Conservation (phyloP, 495 filamentous ascomycete genomes). For the Trichoderma virens region DNA sequence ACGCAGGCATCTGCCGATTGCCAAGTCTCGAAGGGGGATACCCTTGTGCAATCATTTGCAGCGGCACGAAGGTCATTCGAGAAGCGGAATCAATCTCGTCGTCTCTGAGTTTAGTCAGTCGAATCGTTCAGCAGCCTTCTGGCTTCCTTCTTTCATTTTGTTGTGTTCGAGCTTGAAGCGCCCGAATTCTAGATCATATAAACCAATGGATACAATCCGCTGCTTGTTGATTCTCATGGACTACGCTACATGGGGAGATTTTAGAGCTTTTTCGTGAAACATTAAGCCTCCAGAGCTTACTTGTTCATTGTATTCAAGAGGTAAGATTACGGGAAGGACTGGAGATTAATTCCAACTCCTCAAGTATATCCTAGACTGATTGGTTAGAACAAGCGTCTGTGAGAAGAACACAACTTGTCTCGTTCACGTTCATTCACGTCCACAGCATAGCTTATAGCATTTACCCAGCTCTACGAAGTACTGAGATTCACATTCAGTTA, state of each 20-base stretch:
- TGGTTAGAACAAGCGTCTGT: conserved; percentile 42
- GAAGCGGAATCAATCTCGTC: neutral
- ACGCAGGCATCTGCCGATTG: neutral
- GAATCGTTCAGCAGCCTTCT: neutral
- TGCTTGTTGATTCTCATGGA: conserved; percentile 6
- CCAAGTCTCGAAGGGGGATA: neutral
- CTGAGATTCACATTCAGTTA: conserved; percentile 42
- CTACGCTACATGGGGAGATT: conserved; percentile 13
- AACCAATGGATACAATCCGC: neutral
- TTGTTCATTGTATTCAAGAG: neutral
- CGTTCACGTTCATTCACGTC: conserved; percentile 46
- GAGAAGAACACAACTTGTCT: conserved; percentile 41
- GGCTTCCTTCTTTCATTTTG: neutral
- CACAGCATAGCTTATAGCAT: conserved; percentile 49
- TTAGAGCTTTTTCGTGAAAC: conserved; percentile 2
- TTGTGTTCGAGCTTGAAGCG: neutral
- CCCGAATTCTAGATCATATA: neutral
- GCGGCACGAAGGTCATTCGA: neutral
- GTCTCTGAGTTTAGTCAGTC: neutral
- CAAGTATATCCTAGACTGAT: conserved; percentile 31
- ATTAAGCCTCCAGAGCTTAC: conserved; percentile 7
- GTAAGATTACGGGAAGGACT: neutral
- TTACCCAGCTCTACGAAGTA: conserved; percentile 41
- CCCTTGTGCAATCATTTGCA: neutral
- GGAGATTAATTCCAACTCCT: conserved; percentile 24